These are phyloP conservation scores for Stachybotrys echinatus DNA, from an alignment of 2,329 filamentous ascomycete species.

Conservation along the genomic window DNA sequence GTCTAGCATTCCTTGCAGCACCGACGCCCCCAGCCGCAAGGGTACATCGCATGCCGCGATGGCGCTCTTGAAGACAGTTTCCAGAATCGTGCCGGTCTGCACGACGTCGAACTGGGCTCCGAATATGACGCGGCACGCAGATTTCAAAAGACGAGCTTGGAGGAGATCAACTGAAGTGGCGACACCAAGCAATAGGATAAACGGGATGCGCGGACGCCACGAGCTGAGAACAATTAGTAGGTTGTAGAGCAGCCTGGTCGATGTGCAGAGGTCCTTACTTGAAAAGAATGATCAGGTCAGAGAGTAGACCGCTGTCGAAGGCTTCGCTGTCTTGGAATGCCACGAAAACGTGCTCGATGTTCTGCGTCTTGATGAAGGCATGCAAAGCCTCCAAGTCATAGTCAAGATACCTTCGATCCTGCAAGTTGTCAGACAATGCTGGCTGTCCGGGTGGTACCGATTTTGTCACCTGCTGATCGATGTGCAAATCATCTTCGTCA, in stretches of 20 bases:
- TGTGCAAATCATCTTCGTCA: constrained; percentile 56
- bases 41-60: constrained; percentile 52
- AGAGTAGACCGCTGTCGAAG: constrained; percentile 68
- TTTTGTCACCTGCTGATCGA: constrained; percentile 42
- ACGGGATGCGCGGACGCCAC: constrained; percentile 72
- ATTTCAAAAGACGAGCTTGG: constrained; percentile 66
- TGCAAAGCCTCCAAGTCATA: constrained; percentile 73
- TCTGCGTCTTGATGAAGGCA: constrained; percentile 49
- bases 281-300: constrained; percentile 64
- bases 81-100: constrained; percentile 65
- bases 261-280: constrained; percentile 41
- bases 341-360: constrained; percentile 58
- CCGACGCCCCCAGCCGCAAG: constrained; percentile 57
- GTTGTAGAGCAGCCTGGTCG: neutral
- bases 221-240: constrained; percentile 32
- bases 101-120: constrained; percentile 75
- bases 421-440: constrained; percentile 11
- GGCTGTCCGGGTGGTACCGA: neutral
- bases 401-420: constrained; percentile 64
- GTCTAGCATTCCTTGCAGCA: constrained; percentile 61
- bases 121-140: constrained; percentile 60
- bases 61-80: constrained; percentile 63
- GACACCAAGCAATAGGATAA: constrained; percentile 72
- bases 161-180: constrained; percentile 79
- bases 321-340: constrained; percentile 79